Conservation (phyloP, 345 rosid genomes). For the Atalantia buxifolia region DNA sequence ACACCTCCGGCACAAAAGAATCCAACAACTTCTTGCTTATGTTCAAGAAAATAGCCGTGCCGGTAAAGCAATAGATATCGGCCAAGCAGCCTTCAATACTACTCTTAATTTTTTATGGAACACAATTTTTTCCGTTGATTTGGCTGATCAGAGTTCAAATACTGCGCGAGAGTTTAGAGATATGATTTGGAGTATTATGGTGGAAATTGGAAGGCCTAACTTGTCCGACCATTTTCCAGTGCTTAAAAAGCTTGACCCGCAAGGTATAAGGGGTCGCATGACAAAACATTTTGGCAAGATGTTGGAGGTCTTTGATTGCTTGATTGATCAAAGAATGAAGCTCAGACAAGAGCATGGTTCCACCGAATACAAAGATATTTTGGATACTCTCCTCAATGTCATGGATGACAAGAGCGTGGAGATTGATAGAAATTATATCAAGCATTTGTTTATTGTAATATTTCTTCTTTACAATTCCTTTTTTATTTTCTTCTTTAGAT, state of each 20-base stretch:
- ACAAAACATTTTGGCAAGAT: slow-evolving; percentile 19
- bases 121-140: slow-evolving; percentile 28
- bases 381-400: slow-evolving; percentile 34
- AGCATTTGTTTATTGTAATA: slow-evolving; percentile 34
- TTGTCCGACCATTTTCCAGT: slow-evolving; percentile 34
- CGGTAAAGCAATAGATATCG: slow-evolving; percentile 22
- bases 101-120: slow-evolving; percentile 17
- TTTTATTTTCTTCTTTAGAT: not conserved
- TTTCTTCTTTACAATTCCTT: not conserved
- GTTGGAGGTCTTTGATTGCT: slow-evolving; percentile 19
- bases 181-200: slow-evolving; percentile 12
- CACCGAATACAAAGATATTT: slow-evolving; percentile 21
- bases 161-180: slow-evolving; percentile 20
- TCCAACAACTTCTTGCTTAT: slow-evolving; percentile 16
- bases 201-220: slow-evolving; percentile 27
- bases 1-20: slow-evolving; percentile 15
- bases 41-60: slow-evolving; percentile 15
- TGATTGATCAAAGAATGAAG: slow-evolving; percentile 23
- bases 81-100: slow-evolving; percentile 29
- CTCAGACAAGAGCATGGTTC: slow-evolving; percentile 7
- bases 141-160: slow-evolving; percentile 16
- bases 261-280: slow-evolving; percentile 21
- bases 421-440: slow-evolving; percentile 18
- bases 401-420: slow-evolving; percentile 16
- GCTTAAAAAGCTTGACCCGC: slow-evolving; percentile 28